Evolutionary conservation across 139 green algal genomes (phyloP).

Genomic region (Deuterostichococcus epilithicus): DNA sequence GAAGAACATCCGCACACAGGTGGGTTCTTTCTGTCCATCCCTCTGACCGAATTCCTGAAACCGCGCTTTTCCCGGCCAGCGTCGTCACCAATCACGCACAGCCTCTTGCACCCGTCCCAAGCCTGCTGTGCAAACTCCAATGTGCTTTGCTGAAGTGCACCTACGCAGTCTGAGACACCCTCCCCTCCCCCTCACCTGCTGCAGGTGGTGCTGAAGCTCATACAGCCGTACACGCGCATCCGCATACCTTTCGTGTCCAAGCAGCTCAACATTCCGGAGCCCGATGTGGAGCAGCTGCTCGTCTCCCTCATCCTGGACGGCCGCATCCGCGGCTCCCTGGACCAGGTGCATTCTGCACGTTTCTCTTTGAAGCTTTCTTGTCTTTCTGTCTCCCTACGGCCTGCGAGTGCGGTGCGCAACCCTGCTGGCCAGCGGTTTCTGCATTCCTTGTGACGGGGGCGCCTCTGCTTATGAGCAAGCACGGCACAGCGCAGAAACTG

Average conservation of each 20-base stretch:
- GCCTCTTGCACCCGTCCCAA: no score
- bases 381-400: no score
- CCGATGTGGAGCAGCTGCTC: constrained; percentile 92
- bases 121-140: no score
- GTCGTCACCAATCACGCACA: no score
- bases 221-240: constrained; percentile 90
- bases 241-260: constrained; percentile 83
- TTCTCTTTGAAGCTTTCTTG: no score
- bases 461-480: no score
- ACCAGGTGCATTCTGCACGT: constrained; percentile 71
- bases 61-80: no score
- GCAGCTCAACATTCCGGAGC: constrained; percentile 85
- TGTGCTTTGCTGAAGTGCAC: background rate
- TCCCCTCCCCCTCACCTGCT: background rate
- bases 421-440: no score
- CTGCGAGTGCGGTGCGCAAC: no score
- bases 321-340: constrained; percentile 81
- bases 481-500: constrained; percentile 1
- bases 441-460: no score
- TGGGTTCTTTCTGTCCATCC: constrained; percentile 10
- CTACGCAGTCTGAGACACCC: background rate
- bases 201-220: constrained; percentile 86
- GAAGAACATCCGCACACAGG: constrained; percentile 90
- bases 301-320: constrained; percentile 93
- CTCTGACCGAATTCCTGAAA: no score